Conservation (phyloP, 2,329 filamentous ascomycete species). For the Plectosphaerella cucumerina region DNA sequence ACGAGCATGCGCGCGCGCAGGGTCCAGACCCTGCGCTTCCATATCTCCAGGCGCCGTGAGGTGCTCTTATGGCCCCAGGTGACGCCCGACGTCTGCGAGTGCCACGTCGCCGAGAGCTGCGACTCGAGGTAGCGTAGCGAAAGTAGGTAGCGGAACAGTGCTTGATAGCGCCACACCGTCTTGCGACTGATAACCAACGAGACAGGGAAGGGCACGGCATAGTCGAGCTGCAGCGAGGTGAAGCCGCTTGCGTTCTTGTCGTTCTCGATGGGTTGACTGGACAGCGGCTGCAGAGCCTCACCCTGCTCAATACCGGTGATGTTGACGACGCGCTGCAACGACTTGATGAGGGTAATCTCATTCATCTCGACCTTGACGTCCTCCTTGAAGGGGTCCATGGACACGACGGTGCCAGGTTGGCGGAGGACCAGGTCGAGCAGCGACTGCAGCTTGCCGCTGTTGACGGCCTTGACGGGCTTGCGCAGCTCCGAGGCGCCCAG, state of each 20-base stretch:
- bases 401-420: slow-evolving; percentile 92
- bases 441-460: slow-evolving; percentile 89
- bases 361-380: slow-evolving; percentile 98
- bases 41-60: slow-evolving; percentile 72
- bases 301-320: slow-evolving; percentile 94
- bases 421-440: slow-evolving; percentile 92
- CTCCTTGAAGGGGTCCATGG: slow-evolving; percentile 95
- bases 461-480: slow-evolving; percentile 84
- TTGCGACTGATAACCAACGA: slow-evolving; percentile 94
- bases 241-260: slow-evolving; percentile 88
- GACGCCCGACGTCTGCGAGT: slow-evolving; percentile 75
- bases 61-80: slow-evolving; percentile 81
- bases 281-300: slow-evolving; percentile 71
- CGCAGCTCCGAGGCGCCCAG: slow-evolving; percentile 84
- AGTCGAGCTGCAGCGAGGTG: slow-evolving; percentile 90
- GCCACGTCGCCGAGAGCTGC: slow-evolving; percentile 82
- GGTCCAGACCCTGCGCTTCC: slow-evolving; percentile 91
- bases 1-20: slow-evolving; percentile 91
- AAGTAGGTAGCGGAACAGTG: slow-evolving; percentile 89
- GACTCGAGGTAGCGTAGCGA: slow-evolving; percentile 87
- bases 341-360: slow-evolving; percentile 86
- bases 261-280: slow-evolving; percentile 64
- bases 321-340: slow-evolving; percentile 92
- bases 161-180: slow-evolving; percentile 94
- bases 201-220: slow-evolving; percentile 88